Conservation (phyloP, 2,329 filamentous ascomycete genomes). For the Geosmithia morbida region DNA sequence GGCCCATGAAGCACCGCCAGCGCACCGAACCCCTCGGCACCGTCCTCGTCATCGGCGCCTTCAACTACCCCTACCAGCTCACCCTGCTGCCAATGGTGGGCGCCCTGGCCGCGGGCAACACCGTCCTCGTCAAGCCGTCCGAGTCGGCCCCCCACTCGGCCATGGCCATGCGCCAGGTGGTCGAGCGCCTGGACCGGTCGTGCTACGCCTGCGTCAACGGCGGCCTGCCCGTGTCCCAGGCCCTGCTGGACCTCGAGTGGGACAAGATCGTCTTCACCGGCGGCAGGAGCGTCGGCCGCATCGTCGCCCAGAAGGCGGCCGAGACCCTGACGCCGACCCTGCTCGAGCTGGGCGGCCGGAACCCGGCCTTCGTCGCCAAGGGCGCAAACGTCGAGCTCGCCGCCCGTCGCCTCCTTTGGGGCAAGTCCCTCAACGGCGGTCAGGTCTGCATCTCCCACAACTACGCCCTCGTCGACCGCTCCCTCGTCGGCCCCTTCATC, state of each 20-base stretch:
- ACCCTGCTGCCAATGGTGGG: constrained; percentile 68
- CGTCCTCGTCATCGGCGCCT: constrained; percentile 77
- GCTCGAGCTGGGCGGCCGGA: constrained; percentile 81
- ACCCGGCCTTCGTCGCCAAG: constrained; percentile 84
- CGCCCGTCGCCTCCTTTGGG: constrained; percentile 75
- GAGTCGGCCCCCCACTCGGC: constrained; percentile 67
- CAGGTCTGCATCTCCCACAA: constrained; percentile 92
- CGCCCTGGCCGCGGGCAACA: constrained; percentile 85
- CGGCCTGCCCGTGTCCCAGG: constrained; percentile 63
- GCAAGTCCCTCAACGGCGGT: constrained; percentile 73
- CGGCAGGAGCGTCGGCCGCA: constrained; percentile 61
- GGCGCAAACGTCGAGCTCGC: constrained; percentile 68
- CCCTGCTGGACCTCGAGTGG: constrained; percentile 78
- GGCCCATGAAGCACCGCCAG: constrained; percentile 58
- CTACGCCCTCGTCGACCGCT: constrained; percentile 72
- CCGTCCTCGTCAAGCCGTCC: constrained; percentile 79
- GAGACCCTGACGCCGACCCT: constrained; percentile 75
- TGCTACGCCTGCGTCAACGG: constrained; percentile 74
- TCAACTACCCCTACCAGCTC: constrained; percentile 86
- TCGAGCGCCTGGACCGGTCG: constrained; percentile 59
- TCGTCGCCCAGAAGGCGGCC: constrained; percentile 81
- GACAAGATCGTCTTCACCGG: constrained; percentile 98
- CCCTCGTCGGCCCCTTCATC: constrained; percentile 57
- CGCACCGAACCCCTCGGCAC: constrained; percentile 78
- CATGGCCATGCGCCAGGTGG: constrained; percentile 65